Evolutionary conservation across 805 yeast species (phyloP), one percentile per base, ranked within the genome.

Genomic region (Candida takata): DNA sequence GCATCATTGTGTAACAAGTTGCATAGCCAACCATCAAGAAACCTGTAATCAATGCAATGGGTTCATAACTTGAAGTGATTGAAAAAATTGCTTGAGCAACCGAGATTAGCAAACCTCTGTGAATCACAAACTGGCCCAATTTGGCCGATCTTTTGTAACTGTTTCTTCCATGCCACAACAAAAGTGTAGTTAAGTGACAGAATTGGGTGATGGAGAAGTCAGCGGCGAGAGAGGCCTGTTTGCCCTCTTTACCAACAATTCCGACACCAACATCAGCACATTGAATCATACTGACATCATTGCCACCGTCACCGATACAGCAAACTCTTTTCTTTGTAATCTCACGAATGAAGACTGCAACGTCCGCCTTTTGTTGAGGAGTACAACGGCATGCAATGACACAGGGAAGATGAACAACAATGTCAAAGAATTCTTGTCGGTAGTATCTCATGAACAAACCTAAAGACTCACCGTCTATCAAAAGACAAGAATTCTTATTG

Each of bases 241-340:
- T 82, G 24, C 99, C 99, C 58, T 92, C 99, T 58, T 92, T 92
- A 25, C 99, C 99, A 15, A 92, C 98, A 47, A 92, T 92, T 38
- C 99, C 99, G 20, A 92, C 95, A 41, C 99, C 99, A 8, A 92
- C 96, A 64, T 94, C 96, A 1, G 99, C 98, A 47, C 94, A 82
- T 61, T 92, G 98, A 47, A 92, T 92, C 99, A 92, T 92, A 49
- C 95, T 84, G 24, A 92, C 99, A 61, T 92, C 99, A 53, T 92
- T 92, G 50, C 99, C 99, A 51, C 99, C 99, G 60, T 92, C 99
- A 38, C 99, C 99, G 47, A 92, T 94, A 54, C 97, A 92, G 47
- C 97, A 90, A 3, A 90, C 97, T 34, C 98, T 67, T 53, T 84
- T 85, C 5, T 85, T 84, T 0, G 97, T 92, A 21, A 74, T 62